Conservation (phyloP, 176 grass and related monocot species). For the Eleusine coracana region DNA sequence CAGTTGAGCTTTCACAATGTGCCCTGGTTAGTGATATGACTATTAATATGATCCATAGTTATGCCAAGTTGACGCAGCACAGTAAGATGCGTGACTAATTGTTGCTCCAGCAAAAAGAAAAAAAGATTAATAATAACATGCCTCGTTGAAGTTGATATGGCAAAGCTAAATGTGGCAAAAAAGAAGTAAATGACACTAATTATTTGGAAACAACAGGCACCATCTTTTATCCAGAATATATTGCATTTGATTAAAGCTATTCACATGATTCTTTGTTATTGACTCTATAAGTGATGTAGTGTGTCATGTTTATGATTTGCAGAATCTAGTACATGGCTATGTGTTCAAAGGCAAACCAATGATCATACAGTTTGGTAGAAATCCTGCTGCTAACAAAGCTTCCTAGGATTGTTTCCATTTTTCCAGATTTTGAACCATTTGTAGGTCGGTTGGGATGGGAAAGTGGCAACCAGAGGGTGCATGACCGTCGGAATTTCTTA, state of each 20-base stretch:
- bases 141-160: neutral
- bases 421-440: constrained; percentile 13
- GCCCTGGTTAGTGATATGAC: constrained; percentile 71
- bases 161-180: neutral
- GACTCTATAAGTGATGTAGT: neutral
- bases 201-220: constrained; percentile 1
- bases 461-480: neutral
- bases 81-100: neutral
- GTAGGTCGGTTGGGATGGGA: neutral
- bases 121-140: neutral
- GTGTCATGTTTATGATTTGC: constrained; percentile 39
- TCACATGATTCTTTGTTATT: constrained; percentile 6
- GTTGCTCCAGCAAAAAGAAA: neutral
- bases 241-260: neutral
- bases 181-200: neutral
- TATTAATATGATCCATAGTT: neutral
- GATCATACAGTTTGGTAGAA: constrained; percentile 94
- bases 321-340: constrained; percentile 88
- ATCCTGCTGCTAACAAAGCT: constrained; percentile 68
- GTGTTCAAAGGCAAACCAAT: constrained; percentile 91
- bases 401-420: constrained; percentile 19
- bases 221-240: neutral
- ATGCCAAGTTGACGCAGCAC: neutral
- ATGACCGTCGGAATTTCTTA: neutral
- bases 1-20: constrained; percentile 61